phyloP scores from a whole-genome alignment of 352 stramenopile species.

The Pilasporangium apinafurcum region DNA sequence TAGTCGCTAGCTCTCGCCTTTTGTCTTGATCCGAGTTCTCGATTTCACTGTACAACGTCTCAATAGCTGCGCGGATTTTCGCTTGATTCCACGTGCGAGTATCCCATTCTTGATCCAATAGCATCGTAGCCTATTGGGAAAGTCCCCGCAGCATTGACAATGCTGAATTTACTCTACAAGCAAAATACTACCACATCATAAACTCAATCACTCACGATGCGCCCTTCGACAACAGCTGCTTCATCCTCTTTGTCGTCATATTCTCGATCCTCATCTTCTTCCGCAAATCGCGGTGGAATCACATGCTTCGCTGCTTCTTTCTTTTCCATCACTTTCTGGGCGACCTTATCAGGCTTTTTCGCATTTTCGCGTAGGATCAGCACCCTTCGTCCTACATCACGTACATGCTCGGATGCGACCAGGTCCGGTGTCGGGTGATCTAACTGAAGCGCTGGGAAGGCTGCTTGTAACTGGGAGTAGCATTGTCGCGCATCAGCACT shows the following conservation, averaged over 20 bases:
- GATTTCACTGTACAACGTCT: constrained; percentile 65
- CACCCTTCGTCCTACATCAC: constrained; percentile 51
- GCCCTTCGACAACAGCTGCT: constrained; percentile 21
- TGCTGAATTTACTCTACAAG: background rate
- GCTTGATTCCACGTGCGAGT: constrained; percentile 52
- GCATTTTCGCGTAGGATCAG: constrained; percentile 45
- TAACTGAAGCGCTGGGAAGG: constrained; percentile 47
- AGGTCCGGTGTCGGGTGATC: constrained; percentile 36
- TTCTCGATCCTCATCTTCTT: constrained; percentile 21
- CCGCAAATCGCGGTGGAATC: constrained; percentile 42
- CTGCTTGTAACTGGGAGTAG: constrained; percentile 41
- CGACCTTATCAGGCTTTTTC: constrained; percentile 20
- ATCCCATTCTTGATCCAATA: constrained; percentile 82
- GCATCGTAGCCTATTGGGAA: constrained; percentile 49
- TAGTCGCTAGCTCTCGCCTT: constrained; percentile 47
- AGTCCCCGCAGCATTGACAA: background rate
- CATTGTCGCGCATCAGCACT: constrained; percentile 46
- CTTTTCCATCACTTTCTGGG: constrained; percentile 13
- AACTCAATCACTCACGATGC: constrained; percentile 33
- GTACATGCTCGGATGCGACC: constrained; percentile 31
- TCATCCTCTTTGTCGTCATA: constrained; percentile 23
- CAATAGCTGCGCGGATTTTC: constrained; percentile 54
- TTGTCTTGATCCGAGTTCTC: constrained; percentile 31
- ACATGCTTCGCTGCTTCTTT: constrained; percentile 29
- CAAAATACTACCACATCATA: background rate